Evolutionary conservation across 768 basidiomycete species (phyloP).

Genomic region (Gloeostereum incarnatum): DNA sequence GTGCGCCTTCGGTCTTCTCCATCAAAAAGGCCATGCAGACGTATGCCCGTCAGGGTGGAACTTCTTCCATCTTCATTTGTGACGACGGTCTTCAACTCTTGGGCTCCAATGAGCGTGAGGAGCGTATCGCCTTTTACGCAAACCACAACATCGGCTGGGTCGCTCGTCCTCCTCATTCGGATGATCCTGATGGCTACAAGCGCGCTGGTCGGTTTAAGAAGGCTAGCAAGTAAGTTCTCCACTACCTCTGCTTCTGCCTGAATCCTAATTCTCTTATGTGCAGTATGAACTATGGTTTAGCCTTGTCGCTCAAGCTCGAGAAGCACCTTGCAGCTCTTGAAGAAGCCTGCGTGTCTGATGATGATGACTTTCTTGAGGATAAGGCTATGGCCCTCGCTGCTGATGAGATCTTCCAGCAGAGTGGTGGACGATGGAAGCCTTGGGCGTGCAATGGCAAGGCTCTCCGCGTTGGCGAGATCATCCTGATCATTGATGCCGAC

Average conservation of each 20-base stretch:
- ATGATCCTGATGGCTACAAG: conserved; percentile 77
- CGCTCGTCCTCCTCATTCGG: conserved; percentile 66
- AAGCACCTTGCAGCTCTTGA: conserved; percentile 35
- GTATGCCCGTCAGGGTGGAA: conserved; percentile 79
- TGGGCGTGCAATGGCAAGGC: conserved; percentile 72
- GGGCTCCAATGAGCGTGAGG: conserved; percentile 48
- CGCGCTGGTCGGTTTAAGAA: conserved; percentile 91
- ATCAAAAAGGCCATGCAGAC: conserved; percentile 83
- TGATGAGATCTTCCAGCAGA: conserved; percentile 62
- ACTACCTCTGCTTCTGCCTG: conserved; percentile 3
- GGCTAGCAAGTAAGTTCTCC: conserved; percentile 40
- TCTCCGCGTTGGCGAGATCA: conserved; percentile 67
- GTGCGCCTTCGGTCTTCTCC: conserved; percentile 65
- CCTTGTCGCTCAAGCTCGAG: conserved; percentile 55
- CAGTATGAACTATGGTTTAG: conserved; percentile 76
- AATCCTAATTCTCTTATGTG: not conserved
- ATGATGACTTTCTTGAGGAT: conserved; percentile 57
- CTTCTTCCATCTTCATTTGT: conserved; percentile 71
- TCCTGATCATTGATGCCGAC: conserved; percentile 77
- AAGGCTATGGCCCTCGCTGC: conserved; percentile 64
- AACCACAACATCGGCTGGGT: conserved; percentile 65
- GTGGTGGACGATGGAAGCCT: conserved; percentile 42
- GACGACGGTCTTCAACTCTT: conserved; percentile 78
- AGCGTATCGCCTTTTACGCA: conserved; percentile 69
- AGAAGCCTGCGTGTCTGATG: not conserved